Evolutionary conservation across 108 stramenopile genomes (phyloP), one percentile per base, ranked within the genome.

Genomic region (Cyclotella cryptica): DNA sequence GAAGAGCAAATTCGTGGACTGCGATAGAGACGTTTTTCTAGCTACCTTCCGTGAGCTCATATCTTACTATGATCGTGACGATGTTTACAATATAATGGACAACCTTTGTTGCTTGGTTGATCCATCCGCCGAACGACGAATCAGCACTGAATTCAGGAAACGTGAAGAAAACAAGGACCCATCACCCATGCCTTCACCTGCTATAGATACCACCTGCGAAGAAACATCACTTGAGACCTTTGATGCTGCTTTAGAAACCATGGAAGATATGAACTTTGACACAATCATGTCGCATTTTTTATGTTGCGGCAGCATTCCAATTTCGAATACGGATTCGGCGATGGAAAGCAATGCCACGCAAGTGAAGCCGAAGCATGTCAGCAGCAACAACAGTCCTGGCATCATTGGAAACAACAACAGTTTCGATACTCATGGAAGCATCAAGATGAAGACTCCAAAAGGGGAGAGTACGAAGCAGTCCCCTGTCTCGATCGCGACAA

Each of bases 251-350:
- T 21, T 68, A 12, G 51, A 68, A 24, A 68, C 67, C 3, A 53
- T 68, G 67, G 40, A 52, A 53, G 67, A 68, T 0, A 68, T 68
- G 10, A 17, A 68, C 49, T 35, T 52, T 15, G 30, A 61, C 13
- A 39, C 29, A 18, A 19, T 68, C 10, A 43, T 44, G 19, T 21
- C 43, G 4, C 46, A 68, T 68, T 68, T 68, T 68, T 68, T 68
- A 68, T 68, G 67, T 49, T 68, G 67, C 67, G 67, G 67, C 67
- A 68, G 67, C 67, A 51, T 68, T 68, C 67, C 67, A 18, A 11
- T 66, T 7, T 15, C 65, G 44, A 68, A 9, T 18, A 7, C 67
- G 11, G 49, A 68, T 18, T 19, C 49, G 49, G 42, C 17, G 49
- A 68, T 68, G 67, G 67, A 68, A 68, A 17, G 67, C 67, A 5